A percentile compares a stretch with the other conserved stretches of the same genome.
phyloP scores from a whole-genome alignment of 371 early-diverging fungal genomes.

The Mucor mucedo region DNA sequence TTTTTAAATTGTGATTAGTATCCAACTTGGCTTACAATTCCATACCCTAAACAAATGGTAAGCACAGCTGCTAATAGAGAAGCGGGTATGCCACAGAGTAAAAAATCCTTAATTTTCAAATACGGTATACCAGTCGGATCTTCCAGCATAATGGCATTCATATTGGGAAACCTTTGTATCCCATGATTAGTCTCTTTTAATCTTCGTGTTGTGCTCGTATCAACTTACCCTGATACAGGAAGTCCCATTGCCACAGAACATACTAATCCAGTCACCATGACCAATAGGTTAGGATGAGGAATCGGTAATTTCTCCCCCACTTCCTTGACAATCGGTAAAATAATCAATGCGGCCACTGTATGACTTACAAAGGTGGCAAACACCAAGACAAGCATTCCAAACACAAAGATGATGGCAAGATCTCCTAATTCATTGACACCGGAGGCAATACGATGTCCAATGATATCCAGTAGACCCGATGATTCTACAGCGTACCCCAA shows the following conservation, averaged over 20 bases:
- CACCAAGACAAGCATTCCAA: constrained; percentile 68
- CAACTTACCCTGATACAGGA: constrained; percentile 24
- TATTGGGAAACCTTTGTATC: constrained; percentile 70
- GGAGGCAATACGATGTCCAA: constrained; percentile 69
- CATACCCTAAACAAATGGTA: constrained; percentile 2
- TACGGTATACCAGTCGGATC: constrained; percentile 87
- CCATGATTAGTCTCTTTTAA: neutral
- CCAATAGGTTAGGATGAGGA: constrained; percentile 84
- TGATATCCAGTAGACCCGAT: constrained; percentile 80
- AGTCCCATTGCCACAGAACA: constrained; percentile 45
- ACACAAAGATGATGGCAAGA: constrained; percentile 67
- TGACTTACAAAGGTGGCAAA: constrained; percentile 93
- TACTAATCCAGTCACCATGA: constrained; percentile 65
- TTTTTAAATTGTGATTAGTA: neutral
- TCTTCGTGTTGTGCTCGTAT: neutral
- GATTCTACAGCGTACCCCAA: constrained; percentile 89
- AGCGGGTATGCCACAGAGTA: constrained; percentile 79
- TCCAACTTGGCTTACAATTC: neutral
- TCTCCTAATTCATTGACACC: constrained; percentile 63
- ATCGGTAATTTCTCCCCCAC: constrained; percentile 71
- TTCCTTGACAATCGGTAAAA: constrained; percentile 78
- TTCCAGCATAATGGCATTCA: constrained; percentile 93
- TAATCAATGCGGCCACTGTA: constrained; percentile 86
- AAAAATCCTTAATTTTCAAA: constrained; percentile 80
- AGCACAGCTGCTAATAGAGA: neutral